phyloP scores from a whole-genome alignment of 352 stramenopile genomes.

The Phytophthora palmivora region DNA sequence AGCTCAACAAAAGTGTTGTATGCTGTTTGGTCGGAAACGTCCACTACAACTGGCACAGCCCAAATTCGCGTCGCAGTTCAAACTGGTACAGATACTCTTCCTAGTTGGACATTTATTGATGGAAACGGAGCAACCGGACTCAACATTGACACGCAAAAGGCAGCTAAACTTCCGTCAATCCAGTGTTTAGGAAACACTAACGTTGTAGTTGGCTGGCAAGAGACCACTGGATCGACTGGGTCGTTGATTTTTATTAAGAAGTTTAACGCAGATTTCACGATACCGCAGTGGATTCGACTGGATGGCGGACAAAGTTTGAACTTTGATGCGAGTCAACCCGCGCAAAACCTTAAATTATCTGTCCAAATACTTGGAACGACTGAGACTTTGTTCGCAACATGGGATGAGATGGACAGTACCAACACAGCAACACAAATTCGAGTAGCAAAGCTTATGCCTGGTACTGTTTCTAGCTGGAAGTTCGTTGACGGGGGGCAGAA shows the following conservation, averaged over 20 bases:
- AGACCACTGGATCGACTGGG: conserved; percentile 24
- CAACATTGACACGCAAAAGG: conserved; percentile 44
- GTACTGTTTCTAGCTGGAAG: conserved; percentile 27
- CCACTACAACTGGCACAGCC: conserved; percentile 26
- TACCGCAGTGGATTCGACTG: conserved; percentile 46
- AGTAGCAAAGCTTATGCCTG: conserved; percentile 36
- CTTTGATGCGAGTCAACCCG: conserved; percentile 45
- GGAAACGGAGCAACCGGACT: conserved; percentile 50
- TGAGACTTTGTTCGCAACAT: conserved; percentile 53
- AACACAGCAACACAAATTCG: conserved; percentile 49
- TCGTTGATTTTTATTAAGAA: conserved; percentile 44
- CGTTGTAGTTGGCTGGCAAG: conserved; percentile 66
- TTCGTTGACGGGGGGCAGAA: conserved; percentile 50
- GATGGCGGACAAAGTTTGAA: conserved; percentile 52
- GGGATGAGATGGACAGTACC: conserved; percentile 51
- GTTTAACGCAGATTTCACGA: conserved; percentile 50
- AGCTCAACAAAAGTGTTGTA: conserved; percentile 41
- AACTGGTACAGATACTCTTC: conserved; percentile 43
- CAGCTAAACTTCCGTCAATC: conserved; percentile 42
- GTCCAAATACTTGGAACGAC: conserved; percentile 19
- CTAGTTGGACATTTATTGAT: conserved; percentile 62
- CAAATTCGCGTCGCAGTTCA: conserved; percentile 66
- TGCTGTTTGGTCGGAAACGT: conserved; percentile 60
- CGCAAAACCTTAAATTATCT: conserved; percentile 52
- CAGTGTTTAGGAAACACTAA: conserved; percentile 42